Evolutionary conservation across 2,329 filamentous ascomycete species (phyloP).

Genomic region (Cercospora zeae-maydis): DNA sequence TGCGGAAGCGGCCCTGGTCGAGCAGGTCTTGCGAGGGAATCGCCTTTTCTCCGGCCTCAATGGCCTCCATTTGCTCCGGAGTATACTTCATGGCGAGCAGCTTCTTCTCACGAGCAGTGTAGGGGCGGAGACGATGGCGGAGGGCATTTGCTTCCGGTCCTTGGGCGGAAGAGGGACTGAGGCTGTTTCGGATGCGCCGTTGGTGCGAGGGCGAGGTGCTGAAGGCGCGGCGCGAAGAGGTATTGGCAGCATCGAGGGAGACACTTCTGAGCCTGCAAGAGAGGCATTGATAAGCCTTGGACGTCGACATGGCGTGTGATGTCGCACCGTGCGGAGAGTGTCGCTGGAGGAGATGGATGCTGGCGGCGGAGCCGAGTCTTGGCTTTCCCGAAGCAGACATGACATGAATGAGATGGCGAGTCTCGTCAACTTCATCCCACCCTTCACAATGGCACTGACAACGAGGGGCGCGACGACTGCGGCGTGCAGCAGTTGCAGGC

Average conservation of each 20-base stretch:
- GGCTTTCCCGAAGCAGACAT: slow-evolving; percentile 5
- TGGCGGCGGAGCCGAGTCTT: slow-evolving; percentile 1
- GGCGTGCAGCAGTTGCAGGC: slow-evolving; percentile 27
- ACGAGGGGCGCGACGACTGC: slow-evolving; percentile 16
- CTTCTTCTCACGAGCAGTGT: slow-evolving; percentile 63
- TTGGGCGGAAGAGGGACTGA: slow-evolving; percentile 32
- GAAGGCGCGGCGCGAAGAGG: slow-evolving; percentile 37
- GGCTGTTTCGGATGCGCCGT: slow-evolving; percentile 35
- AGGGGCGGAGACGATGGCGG: slow-evolving; percentile 43
- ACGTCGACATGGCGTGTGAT: slow-evolving; percentile 24
- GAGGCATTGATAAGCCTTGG: slow-evolving; percentile 34
- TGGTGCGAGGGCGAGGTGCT: slow-evolving; percentile 41
- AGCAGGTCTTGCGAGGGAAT: slow-evolving; percentile 72
- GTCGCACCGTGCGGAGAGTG: not conserved
- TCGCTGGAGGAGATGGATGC: not conserved
- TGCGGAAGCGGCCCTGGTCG: slow-evolving; percentile 66
- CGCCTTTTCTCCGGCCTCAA: slow-evolving; percentile 74
- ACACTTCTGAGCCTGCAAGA: slow-evolving; percentile 31
- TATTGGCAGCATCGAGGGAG: slow-evolving; percentile 13
- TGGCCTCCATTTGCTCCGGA: slow-evolving; percentile 72
- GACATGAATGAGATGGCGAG: not conserved
- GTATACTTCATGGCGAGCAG: slow-evolving; percentile 67
- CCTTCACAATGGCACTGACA: slow-evolving; percentile 18
- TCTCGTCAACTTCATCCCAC: not conserved
- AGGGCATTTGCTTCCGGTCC: slow-evolving; percentile 21